These are phyloP conservation scores for Phyllosticta citriasiana DNA, from an alignment of 2,329 filamentous ascomycete genomes.

Conservation along the genomic window DNA sequence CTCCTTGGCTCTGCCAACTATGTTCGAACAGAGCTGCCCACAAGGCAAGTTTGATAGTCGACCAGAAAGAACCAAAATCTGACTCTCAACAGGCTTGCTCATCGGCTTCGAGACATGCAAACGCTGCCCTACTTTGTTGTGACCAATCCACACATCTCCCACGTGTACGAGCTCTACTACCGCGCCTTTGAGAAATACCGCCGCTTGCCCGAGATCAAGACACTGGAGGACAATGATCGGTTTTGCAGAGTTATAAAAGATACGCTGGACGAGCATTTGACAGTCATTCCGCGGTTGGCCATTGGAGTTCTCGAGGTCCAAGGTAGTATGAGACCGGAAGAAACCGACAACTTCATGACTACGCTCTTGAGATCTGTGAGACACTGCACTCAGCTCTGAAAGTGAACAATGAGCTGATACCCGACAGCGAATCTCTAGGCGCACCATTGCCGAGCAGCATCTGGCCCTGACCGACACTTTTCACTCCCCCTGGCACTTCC, in stretches of 20 bases:
- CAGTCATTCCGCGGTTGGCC: conserved; percentile 85
- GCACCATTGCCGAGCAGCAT: conserved; percentile 96
- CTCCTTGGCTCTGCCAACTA: conserved; percentile 95
- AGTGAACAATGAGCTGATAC: not conserved
- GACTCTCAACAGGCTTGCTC: conserved; percentile 56
- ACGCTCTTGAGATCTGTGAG: conserved; percentile 78
- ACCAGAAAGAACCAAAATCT: not conserved
- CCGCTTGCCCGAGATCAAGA: conserved; percentile 71
- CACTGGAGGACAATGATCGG: conserved; percentile 77
- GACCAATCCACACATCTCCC: conserved; percentile 85
- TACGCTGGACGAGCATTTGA: conserved; percentile 77
- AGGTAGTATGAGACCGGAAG: conserved; percentile 66
- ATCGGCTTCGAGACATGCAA: conserved; percentile 95
- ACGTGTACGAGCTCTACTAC: conserved; percentile 96
- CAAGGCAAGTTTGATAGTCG: conserved; percentile 43
- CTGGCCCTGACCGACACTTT: conserved; percentile 91
- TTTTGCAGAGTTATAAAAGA: conserved; percentile 73
- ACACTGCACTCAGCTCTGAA: not conserved
- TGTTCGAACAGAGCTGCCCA: conserved; percentile 87
- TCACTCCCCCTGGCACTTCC: conserved; percentile 81
- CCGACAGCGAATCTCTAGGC: conserved; percentile 72
- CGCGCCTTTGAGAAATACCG: conserved; percentile 89
- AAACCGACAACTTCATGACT: conserved; percentile 92
- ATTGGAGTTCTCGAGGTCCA: conserved; percentile 91
- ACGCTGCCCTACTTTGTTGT: conserved; percentile 91